A percentile compares a stretch with the other conserved stretches of the same genome.
Conservation (phyloP, 129 eudicot species). For the Scalesia atractyloides region DNA sequence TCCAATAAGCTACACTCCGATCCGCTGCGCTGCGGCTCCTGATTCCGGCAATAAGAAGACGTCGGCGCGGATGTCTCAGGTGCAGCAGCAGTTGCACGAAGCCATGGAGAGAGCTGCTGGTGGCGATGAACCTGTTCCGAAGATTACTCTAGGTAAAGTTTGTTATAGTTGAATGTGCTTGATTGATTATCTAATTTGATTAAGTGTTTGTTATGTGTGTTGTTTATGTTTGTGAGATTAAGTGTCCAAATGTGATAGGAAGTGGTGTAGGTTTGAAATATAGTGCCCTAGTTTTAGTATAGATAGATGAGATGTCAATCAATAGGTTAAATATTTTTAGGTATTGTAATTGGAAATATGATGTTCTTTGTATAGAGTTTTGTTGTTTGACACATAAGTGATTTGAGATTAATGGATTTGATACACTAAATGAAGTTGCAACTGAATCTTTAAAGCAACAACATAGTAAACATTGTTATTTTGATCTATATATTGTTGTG, state of each 20-base stretch:
- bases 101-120: conserved; percentile 79
- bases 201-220: neutral
- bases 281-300: neutral
- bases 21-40: conserved; percentile 54
- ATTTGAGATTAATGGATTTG: neutral
- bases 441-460: neutral
- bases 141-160: conserved; percentile 63
- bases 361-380: neutral
- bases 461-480: neutral
- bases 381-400: neutral
- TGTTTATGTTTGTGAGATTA: neutral
- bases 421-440: neutral
- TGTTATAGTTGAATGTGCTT: neutral
- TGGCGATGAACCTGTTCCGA: conserved; percentile 66
- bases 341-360: neutral
- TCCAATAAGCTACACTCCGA: conserved; percentile 43
- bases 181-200: neutral
- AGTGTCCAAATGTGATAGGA: too few species aligned
- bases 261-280: neutral
- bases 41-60: conserved; percentile 56
- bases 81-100: conserved; percentile 61
- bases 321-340: neutral
- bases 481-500: neutral
- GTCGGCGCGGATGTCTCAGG: conserved; percentile 73
- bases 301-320: neutral